These are phyloP conservation scores for Fusarium equiseti DNA, from an alignment of 2,329 filamentous ascomycete genomes.

Conservation along the genomic window DNA sequence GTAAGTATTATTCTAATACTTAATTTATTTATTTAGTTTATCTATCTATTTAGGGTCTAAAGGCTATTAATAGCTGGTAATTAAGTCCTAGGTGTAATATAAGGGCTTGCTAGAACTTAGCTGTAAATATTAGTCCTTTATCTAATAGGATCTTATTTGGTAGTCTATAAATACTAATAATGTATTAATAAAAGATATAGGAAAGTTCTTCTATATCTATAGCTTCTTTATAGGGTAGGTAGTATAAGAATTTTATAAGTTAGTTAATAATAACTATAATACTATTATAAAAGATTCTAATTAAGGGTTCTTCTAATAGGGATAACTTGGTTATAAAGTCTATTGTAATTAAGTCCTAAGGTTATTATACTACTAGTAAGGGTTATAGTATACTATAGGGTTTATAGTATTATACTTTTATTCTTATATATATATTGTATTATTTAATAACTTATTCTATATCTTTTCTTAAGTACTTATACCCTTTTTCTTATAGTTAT, in stretches of 20 bases:
- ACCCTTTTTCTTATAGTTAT: too few species aligned
- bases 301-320: neutral
- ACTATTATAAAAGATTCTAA: neutral
- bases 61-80: too few species aligned
- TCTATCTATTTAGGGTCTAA: too few species aligned
- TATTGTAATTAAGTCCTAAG: constrained; percentile 25
- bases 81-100: too few species aligned
- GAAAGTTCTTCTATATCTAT: neutral
- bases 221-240: neutral
- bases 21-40: too few species aligned
- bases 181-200: too few species aligned
- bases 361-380: neutral
- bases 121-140: too few species aligned
- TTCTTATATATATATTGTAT: constrained; percentile 8
- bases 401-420: constrained; percentile 15
- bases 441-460: neutral
- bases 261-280: neutral
- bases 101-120: too few species aligned
- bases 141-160: too few species aligned
- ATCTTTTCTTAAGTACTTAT: too few species aligned
- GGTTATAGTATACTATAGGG: constrained; percentile 8
- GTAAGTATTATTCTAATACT: neutral
- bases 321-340: constrained; percentile 8
- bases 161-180: too few species aligned
- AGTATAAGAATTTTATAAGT: neutral